Conservation (phyloP, 306 rosid genomes). For the Begonia loranthoides region DNA sequence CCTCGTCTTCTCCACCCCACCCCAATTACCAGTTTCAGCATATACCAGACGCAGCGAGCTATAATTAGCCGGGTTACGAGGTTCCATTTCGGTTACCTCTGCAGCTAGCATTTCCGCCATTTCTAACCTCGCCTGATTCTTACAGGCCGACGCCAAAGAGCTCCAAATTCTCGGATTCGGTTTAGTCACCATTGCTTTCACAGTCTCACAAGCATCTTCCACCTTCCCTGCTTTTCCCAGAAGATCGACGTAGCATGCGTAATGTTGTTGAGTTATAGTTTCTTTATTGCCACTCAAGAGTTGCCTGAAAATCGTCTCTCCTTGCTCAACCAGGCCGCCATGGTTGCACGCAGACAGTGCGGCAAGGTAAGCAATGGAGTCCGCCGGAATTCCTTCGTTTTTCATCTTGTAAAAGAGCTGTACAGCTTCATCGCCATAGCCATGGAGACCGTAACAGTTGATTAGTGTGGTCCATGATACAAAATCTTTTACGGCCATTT, state of each 20-base stretch:
- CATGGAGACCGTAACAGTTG: constrained; percentile 46
- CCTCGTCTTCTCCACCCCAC: constrained; percentile 31
- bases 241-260: constrained; percentile 46
- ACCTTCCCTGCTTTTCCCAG: constrained; percentile 56
- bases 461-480: constrained; percentile 50
- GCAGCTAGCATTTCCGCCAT: constrained; percentile 36
- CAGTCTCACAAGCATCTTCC: constrained; percentile 41
- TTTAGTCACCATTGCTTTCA: constrained; percentile 38
- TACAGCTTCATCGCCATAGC: constrained; percentile 41
- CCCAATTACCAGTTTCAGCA: constrained; percentile 48
- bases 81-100: constrained; percentile 39
- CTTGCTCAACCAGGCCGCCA: constrained; percentile 48
- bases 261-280: constrained; percentile 32
- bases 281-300: constrained; percentile 16
- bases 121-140: constrained; percentile 44
- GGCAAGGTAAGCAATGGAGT: constrained; percentile 36
- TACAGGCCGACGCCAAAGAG: constrained; percentile 47
- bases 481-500: constrained; percentile 36
- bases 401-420: constrained; percentile 40
- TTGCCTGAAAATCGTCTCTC: constrained; percentile 27
- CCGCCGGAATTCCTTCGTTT: constrained; percentile 29
- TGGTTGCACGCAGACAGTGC: constrained; percentile 59
- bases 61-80: constrained; percentile 39
- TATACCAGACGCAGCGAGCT: constrained; percentile 35
- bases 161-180: constrained; percentile 52